Conservation (phyloP, 2,329 filamentous ascomycete genomes). For the Didymosphaeria variabile region DNA sequence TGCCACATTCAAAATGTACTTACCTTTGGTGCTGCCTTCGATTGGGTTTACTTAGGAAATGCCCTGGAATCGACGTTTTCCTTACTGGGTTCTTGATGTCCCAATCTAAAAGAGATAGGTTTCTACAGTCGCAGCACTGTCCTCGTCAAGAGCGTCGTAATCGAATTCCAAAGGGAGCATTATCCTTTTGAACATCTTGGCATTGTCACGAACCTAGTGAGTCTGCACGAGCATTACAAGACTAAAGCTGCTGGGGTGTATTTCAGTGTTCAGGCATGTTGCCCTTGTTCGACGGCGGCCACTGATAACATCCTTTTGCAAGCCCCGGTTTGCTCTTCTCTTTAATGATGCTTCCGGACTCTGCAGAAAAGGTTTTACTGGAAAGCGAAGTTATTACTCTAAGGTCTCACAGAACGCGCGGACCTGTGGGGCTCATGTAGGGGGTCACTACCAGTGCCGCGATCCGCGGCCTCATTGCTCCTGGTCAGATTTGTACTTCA, state of each 20-base stretch:
- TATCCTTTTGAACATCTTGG: not conserved
- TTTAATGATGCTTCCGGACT: not conserved
- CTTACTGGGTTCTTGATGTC: not conserved
- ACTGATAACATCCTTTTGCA: not conserved
- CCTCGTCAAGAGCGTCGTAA: not conserved
- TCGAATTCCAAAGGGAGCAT: not conserved
- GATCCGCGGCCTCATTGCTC: not conserved
- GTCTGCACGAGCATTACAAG: not conserved
- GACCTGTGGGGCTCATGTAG: not conserved
- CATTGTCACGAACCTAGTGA: not conserved
- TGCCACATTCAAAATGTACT: no score
- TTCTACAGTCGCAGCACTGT: not conserved
- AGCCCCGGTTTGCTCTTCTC: no score
- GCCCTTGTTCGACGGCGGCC: not conserved
- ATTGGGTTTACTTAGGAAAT: no score
- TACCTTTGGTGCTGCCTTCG: no score
- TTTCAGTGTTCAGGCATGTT: not conserved
- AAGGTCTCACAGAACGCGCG: not conserved
- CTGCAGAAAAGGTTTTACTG: not conserved
- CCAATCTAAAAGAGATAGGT: not conserved
- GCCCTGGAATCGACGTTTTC: not conserved
- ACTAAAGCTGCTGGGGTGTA: not conserved
- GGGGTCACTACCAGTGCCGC: not conserved
- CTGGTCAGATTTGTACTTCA: not conserved
- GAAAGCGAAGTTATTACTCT: not conserved